Evolutionary conservation across 768 basidiomycete genomes (phyloP), one percentile per base, ranked within the genome.

Genomic region (Guyanaporus albipodus): DNA sequence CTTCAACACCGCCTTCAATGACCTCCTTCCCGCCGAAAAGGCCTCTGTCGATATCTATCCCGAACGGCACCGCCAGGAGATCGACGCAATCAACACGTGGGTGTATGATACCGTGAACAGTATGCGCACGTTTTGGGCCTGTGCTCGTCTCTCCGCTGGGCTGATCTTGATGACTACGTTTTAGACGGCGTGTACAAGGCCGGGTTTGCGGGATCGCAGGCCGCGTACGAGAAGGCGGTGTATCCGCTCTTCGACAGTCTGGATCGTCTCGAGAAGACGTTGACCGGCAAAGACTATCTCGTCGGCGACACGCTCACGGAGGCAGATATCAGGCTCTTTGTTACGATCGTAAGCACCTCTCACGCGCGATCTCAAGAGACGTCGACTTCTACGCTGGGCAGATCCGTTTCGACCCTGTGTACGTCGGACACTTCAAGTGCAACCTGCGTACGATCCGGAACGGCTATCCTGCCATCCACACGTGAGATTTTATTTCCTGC

Each of bases 361-460:
- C 8, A 1, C 1, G 11, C 3, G 14, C 7, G 10, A n/a, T n/a
- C 15, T 32, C 12, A 7, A 4, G n/a, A 14, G 15, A 15, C n/a
- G 4, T 4, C 17, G 3, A 37, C 38, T 4, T 27, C 19, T 26
- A 3, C 8, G n/a, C 19, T 4, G 38, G 26, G 2, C 44, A 90
- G 87, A 70, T 91, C 50, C 89, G 91, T 28, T 94, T 93, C 67
- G 92, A 95, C 57, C 83, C 85, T 1, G 94, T 87, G 14, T 97
- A 98, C 67, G 77, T 86, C 38, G 81, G 85, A 0, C 90, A 92
- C 63, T 98, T 98, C 78, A 97, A 97, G 58, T 94, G 91, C 71
- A 93, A 95, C 73, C 63, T 91, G 53, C 82, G 85, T 24, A 82
- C 78, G 34, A 88, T 96, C 61, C 89, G 94, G 19, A 72, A 82